phyloP scores from a whole-genome alignment of 257 asterid genomes.

The Verbena officinalis region DNA sequence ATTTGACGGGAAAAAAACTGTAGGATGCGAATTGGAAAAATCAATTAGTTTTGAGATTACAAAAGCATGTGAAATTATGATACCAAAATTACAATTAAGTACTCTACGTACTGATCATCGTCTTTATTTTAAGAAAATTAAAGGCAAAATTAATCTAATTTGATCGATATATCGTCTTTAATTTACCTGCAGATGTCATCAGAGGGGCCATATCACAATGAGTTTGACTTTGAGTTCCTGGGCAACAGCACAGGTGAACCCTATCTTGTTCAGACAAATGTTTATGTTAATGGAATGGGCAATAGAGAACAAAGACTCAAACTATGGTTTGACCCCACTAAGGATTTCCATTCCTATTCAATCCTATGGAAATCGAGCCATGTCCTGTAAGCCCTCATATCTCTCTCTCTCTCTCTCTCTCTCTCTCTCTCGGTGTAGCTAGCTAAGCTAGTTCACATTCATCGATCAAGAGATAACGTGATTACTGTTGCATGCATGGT shows the following conservation, averaged over 20 bases:
- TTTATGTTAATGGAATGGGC: constrained; percentile 65
- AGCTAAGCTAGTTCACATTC: too few relatives aligned
- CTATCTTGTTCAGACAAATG: constrained; percentile 65
- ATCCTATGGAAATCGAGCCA: constrained; percentile 56
- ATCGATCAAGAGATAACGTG: too few relatives aligned
- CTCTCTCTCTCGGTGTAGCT: too few relatives aligned
- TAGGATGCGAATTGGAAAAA: too few relatives aligned
- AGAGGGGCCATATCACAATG: constrained; percentile 64
- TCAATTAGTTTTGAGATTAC: too few relatives aligned
- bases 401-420: not conserved
- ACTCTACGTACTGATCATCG: too few relatives aligned
- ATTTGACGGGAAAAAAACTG: too few relatives aligned
- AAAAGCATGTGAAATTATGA: too few relatives aligned
- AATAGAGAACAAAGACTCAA: constrained; percentile 63
- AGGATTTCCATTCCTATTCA: constrained; percentile 64
- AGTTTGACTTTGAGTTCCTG: constrained; percentile 69
- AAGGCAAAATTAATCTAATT: not conserved
- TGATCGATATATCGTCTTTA: too few relatives aligned
- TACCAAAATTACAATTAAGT: too few relatives aligned
- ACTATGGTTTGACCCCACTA: constrained; percentile 77
- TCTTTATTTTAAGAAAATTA: not conserved
- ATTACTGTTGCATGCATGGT: not conserved
- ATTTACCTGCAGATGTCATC: constrained; percentile 59
- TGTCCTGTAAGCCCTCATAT: constrained; percentile 53
- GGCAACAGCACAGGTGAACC: constrained; percentile 77